Conservation (phyloP, 352 stramenopile species). For the Globisporangium sylvaticum region DNA sequence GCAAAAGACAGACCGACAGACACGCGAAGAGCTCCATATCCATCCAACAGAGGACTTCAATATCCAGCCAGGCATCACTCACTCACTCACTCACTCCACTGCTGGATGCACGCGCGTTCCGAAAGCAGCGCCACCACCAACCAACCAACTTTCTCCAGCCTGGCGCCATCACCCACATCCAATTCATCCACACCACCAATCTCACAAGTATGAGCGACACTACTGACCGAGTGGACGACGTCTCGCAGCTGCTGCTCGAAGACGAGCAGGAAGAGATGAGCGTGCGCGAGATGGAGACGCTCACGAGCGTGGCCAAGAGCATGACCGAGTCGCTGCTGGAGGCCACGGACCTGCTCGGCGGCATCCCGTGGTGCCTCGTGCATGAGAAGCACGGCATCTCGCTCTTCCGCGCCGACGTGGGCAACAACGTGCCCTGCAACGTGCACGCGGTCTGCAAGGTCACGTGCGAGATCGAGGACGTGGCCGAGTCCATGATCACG, state of each 20-base stretch:
- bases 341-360: slow-evolving; percentile 68
- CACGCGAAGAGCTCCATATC: too few relatives aligned
- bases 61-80: too few relatives aligned
- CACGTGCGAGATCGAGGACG: slow-evolving; percentile 72
- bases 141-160: background rate
- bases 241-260: background rate
- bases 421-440: slow-evolving; percentile 68
- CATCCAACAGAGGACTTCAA: too few relatives aligned
- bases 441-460: slow-evolving; percentile 86
- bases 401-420: slow-evolving; percentile 68
- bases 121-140: background rate
- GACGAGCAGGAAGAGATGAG: slow-evolving; percentile 23
- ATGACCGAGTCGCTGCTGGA: slow-evolving; percentile 79
- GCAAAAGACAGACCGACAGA: background rate
- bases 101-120: too few relatives aligned
- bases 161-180: background rate
- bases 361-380: slow-evolving; percentile 67
- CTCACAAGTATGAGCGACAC: background rate
- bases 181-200: background rate
- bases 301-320: slow-evolving; percentile 69
- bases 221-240: background rate
- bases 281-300: slow-evolving; percentile 58
- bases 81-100: too few relatives aligned
- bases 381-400: slow-evolving; percentile 83
- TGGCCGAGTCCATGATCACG: slow-evolving; percentile 80